These are phyloP conservation scores for Fusarium nelsonii DNA, from an alignment of 2,329 filamentous ascomycete species.

Conservation along the genomic window DNA sequence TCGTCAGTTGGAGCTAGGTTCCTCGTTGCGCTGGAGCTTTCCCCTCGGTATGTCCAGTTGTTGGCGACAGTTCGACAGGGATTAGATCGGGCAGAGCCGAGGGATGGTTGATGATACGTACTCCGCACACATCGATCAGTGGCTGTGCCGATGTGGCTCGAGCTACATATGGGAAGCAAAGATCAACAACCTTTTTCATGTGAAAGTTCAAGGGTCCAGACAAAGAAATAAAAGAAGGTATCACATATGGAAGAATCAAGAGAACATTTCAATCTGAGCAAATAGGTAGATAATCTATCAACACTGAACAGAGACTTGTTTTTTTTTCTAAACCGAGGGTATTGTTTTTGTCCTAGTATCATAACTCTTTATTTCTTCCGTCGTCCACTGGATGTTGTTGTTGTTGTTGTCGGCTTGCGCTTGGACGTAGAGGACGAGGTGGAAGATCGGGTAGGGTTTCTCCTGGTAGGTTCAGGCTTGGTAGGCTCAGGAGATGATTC, in stretches of 20 bases:
- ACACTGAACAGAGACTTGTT: constrained; percentile 19
- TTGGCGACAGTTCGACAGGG: constrained; percentile 40
- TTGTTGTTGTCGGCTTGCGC: constrained; percentile 52
- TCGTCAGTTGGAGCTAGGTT: constrained; percentile 31
- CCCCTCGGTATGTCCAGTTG: constrained; percentile 24
- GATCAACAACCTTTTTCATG: constrained; percentile 19
- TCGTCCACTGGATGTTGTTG: constrained; percentile 45
- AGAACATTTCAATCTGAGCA: background rate
- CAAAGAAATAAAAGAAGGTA: background rate
- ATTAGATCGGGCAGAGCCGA: constrained; percentile 46
- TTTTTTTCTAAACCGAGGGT: constrained; percentile 15
- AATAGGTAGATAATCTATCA: constrained; percentile 33
- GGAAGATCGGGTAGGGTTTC: constrained; percentile 52
- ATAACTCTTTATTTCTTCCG: constrained; percentile 51
- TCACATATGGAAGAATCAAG: background rate
- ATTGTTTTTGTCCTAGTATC: constrained; percentile 27
- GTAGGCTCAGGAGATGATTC: constrained; percentile 47
- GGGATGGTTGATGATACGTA: constrained; percentile 27
- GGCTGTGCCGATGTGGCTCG: constrained; percentile 32
- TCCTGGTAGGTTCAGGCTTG: constrained; percentile 50
- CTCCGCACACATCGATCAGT: constrained; percentile 14
- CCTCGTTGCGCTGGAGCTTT: constrained; percentile 8
- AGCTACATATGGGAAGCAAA: background rate
- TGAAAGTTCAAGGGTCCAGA: constrained; percentile 17
- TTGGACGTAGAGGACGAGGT: constrained; percentile 54